These are phyloP conservation scores for Parastagonospora nodorum DNA, from an alignment of 2,329 filamentous ascomycete genomes.

Conservation along the genomic window DNA sequence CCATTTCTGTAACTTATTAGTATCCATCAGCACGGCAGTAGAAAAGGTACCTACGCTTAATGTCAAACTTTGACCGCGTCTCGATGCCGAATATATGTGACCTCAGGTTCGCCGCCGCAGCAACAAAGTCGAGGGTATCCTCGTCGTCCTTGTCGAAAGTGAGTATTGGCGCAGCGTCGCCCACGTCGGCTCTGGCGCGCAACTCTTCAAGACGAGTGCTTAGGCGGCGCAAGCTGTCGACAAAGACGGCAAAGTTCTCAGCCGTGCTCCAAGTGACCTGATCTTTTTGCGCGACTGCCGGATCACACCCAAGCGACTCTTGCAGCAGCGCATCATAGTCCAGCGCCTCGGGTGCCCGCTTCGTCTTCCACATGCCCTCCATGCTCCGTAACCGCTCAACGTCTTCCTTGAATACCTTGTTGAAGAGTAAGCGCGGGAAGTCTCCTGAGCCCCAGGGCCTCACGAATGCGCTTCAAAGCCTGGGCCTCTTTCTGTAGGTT, in stretches of 20 bases:
- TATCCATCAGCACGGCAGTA: neutral
- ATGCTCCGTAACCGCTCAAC: constrained; percentile 81
- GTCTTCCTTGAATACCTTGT: constrained; percentile 90
- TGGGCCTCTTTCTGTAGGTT: constrained; percentile 84
- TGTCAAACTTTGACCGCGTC: constrained; percentile 87
- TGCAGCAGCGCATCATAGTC: constrained; percentile 67
- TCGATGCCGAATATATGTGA: constrained; percentile 90
- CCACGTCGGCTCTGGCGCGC: constrained; percentile 59
- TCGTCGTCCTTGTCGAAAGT: constrained; percentile 96
- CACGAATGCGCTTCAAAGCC: constrained; percentile 80
- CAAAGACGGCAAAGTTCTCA: constrained; percentile 86
- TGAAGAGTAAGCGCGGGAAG: constrained; percentile 81
- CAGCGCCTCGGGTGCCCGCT: constrained; percentile 74
- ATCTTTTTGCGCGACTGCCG: constrained; percentile 65
- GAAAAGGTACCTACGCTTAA: constrained; percentile 67
- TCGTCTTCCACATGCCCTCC: constrained; percentile 95
- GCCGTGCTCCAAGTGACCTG: constrained; percentile 80
- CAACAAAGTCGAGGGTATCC: constrained; percentile 93
- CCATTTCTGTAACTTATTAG: constrained; percentile 71
- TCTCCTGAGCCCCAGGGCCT: constrained; percentile 78
- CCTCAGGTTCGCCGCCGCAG: constrained; percentile 86
- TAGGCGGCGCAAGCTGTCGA: constrained; percentile 78
- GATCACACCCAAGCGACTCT: constrained; percentile 57
- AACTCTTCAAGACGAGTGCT: constrained; percentile 73
- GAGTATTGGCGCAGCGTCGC: constrained; percentile 63